Evolutionary conservation across 768 basidiomycete species (phyloP), one percentile per base, ranked within the genome.

Genomic region (Hygrocybe punicea): DNA sequence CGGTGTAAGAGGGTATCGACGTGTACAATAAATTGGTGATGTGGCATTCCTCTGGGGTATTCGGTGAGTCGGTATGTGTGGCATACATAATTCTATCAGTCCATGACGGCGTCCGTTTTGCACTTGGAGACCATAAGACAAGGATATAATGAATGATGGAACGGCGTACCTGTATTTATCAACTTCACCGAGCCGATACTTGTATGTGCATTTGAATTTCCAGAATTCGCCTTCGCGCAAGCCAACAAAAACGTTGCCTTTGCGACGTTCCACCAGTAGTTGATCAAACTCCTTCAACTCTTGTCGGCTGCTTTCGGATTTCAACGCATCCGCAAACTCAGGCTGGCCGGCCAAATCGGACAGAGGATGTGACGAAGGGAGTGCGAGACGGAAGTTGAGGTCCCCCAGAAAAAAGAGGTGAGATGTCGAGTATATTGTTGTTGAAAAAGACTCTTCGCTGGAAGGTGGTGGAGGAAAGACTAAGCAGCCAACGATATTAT

Each of bases 371-470:
- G 78, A 72, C 45, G 78, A 60, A 1, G 90, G 86, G 14, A 87
- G 63, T n/a, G 80, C 76, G 14, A 98, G 70, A 14, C 94, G 85
- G 71, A 94, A 97, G 72, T 98, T 98, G 60, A 97, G 81, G 71
- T 98, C 95, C 6, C 96, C 96, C 34, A 97, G 80, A 68, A 97
- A 80, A 78, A 98, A 97, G 1, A 97, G 78, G 69, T 98, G 92
- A 11, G 92, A 91, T 0, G 93, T 89, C 44, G 84, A 78, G 74
- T 90, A 93, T 46, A 98, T 81, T 10, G 84, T 87, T 48, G 84
- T 82, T 5, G 76, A 72, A 10, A 60, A 56, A 24, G 63, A 64
- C 0, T 78, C 70, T 8, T 73, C 68, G 2, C 74, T 70, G 2
- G 71, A 68, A 35, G 76, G 69, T 2, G 78, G 56, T 7, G 89